Evolutionary conservation across 2,329 filamentous ascomycete genomes (phyloP), one percentile per base, ranked within the genome.

Genomic region (Sporothrix curviconia): DNA sequence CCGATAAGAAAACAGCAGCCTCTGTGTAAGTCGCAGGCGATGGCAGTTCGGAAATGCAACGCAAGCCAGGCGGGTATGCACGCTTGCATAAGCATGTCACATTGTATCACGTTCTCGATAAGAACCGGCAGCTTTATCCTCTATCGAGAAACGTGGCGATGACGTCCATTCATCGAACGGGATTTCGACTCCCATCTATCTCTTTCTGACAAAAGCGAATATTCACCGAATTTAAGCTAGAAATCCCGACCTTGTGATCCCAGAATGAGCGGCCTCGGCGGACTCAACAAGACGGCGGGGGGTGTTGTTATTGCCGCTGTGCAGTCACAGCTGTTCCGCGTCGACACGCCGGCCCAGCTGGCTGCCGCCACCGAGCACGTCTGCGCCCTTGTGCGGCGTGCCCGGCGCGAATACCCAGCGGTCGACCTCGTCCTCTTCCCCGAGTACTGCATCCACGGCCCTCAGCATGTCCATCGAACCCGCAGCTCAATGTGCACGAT

Each of bases 371-470:
- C 50, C 8, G 19, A 24, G 2, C 50, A 58, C 36, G 56, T 58
- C 32, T 58, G 50, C 42, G 37, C 1, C 17, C 47, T 58, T 7
- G 56, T 58, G 22, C 56, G 56, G 17, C 56, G 56, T 2, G 50
- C 50, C 24, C 44, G 46, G 14, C 56, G 49, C 40, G 56, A 49
- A 22, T 54, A 58, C 28, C 50, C 56, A 9, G 56, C 56, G 19
- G 22, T 15, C 24, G 56, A 58, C 47, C 56, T 58, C 14, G 42
- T 58, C n/a, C 50, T 58, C 5, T 54, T 54, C 11, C 56, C 56
- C 56, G 56, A 58, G 42, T 58, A 58, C 40, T 32, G 50, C 56
- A 54, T 58, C 49, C 56, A 58, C 25, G 49, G 56, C 17, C n/a
- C 56, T 58, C 22, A 34, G 42, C 3, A 58, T 58, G 56, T 42